phyloP scores from a whole-genome alignment of 345 rosid genomes.

The Rubroshorea leprosula region DNA sequence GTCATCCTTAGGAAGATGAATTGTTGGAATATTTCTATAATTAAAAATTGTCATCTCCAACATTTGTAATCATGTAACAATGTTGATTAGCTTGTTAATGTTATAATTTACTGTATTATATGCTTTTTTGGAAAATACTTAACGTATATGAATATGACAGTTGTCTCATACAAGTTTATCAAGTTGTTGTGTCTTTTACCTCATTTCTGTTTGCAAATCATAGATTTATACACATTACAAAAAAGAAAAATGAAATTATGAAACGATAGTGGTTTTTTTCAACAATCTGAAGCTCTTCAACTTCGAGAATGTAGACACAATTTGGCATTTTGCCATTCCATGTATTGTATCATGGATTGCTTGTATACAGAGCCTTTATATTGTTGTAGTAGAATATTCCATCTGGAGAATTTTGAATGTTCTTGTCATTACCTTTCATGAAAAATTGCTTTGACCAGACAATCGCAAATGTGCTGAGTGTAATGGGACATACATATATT shows the following conservation, averaged over 20 bases:
- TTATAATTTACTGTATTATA: neutral
- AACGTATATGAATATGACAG: too few species aligned
- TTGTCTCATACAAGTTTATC: neutral
- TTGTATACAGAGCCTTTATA: constrained; percentile 8
- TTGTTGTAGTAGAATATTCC: neutral
- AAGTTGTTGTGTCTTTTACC: neutral
- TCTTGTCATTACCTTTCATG: constrained; percentile 1
- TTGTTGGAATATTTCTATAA: neutral
- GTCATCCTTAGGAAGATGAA: neutral
- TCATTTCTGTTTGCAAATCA: neutral
- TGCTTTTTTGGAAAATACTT: neutral
- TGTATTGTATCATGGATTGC: neutral
- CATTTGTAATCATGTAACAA: neutral
- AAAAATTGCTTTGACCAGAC: neutral
- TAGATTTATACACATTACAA: neutral
- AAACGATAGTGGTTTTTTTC: too few species aligned
- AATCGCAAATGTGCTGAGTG: neutral
- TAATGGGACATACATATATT: too few species aligned
- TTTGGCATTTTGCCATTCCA: constrained; percentile 6
- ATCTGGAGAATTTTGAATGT: neutral
- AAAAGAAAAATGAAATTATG: neutral
- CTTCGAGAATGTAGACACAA: neutral
- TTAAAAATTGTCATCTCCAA: neutral
- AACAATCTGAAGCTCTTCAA: neutral
- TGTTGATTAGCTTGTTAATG: neutral